phyloP scores from a whole-genome alignment of 2,329 filamentous ascomycete species.

The Neofusicoccum laricinum region DNA sequence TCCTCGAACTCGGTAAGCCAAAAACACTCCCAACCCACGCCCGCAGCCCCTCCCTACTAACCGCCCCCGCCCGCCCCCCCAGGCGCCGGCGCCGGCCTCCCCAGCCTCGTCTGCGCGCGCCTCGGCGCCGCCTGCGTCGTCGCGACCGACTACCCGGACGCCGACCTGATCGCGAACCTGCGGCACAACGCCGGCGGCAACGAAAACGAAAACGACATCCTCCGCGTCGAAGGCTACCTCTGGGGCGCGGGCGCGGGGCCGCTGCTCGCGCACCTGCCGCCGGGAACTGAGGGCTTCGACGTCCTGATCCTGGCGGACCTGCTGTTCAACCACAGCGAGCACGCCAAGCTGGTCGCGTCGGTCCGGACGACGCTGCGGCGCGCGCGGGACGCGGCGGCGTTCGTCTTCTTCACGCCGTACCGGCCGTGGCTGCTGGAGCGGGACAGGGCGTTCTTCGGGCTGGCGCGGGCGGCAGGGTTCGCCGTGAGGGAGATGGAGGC shows the following conservation, averaged over 20 bases:
- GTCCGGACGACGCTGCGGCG: slow-evolving; percentile 65
- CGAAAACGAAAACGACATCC: no score
- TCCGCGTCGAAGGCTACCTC: slow-evolving; percentile 62
- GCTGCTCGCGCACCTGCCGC: slow-evolving; percentile 56
- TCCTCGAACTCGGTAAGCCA: slow-evolving; percentile 68
- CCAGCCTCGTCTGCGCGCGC: slow-evolving; percentile 72
- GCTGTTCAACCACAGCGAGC: slow-evolving; percentile 87
- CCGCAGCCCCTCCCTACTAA: no score
- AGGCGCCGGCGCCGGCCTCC: slow-evolving; percentile 78
- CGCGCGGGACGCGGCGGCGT: slow-evolving; percentile 57
- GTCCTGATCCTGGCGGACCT: slow-evolving; percentile 83
- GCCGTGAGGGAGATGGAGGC: slow-evolving; percentile 77
- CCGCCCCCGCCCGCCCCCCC: no score
- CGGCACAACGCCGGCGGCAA: slow-evolving; percentile 79
- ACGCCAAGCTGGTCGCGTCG: slow-evolving; percentile 71
- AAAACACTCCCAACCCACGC: no score
- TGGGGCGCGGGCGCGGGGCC: slow-evolving; percentile 70
- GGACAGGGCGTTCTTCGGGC: slow-evolving; percentile 82
- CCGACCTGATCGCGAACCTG: slow-evolving; percentile 77
- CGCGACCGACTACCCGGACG: slow-evolving; percentile 85
- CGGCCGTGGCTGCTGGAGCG: slow-evolving; percentile 84
- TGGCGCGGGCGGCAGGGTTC: slow-evolving; percentile 63
- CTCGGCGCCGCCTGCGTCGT: slow-evolving; percentile 67
- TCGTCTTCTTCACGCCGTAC: slow-evolving; percentile 94
- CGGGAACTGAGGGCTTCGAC: slow-evolving; percentile 58